Percentiles rank a stretch among this genome's conserved stretches.
Evolutionary conservation across 768 basidiomycete species (phyloP).

Genomic region (Suillus discolor): DNA sequence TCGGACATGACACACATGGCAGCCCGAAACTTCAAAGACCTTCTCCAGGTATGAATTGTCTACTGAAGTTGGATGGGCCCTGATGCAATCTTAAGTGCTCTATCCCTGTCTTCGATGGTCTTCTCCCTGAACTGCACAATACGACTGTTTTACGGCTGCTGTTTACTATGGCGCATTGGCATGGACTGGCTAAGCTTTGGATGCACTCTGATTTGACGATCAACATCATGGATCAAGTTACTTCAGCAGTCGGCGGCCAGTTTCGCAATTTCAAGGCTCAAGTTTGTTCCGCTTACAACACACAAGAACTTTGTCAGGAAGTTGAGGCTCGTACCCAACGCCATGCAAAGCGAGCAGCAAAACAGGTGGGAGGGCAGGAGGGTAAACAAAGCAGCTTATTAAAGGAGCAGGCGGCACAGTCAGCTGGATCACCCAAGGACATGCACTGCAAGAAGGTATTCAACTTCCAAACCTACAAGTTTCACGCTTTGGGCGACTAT

Average conservation of each 20-base stretch:
- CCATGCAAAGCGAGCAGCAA: conserved; percentile 4
- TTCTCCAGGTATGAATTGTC: conserved; percentile 27
- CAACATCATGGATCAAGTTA: neutral
- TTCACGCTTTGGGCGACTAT: conserved; percentile 26
- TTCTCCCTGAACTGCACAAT: conserved; percentile 15
- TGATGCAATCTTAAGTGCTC: conserved; percentile 21
- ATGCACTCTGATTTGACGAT: neutral
- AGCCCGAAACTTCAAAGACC: conserved; percentile 38
- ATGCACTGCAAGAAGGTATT: conserved; percentile 1
- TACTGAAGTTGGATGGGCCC: neutral
- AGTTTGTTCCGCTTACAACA: neutral
- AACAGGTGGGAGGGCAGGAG: conserved; percentile 8
- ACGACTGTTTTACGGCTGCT: conserved; percentile 15
- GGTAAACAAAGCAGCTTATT: no score
- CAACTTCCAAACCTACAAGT: conserved; percentile 28
- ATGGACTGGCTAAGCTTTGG: conserved; percentile 14
- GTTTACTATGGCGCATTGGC: conserved; percentile 11
- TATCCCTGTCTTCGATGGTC: conserved; percentile 35
- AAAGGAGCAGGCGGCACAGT: no score
- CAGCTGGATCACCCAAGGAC: no score
- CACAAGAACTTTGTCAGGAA: neutral
- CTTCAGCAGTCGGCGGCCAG: neutral
- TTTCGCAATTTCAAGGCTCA: neutral
- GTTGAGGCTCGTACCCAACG: neutral
- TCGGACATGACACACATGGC: conserved; percentile 37